Percentiles rank a stretch among this genome's conserved stretches.
phyloP scores from a whole-genome alignment of 345 rosid genomes.

The Salix koriyanagi region DNA sequence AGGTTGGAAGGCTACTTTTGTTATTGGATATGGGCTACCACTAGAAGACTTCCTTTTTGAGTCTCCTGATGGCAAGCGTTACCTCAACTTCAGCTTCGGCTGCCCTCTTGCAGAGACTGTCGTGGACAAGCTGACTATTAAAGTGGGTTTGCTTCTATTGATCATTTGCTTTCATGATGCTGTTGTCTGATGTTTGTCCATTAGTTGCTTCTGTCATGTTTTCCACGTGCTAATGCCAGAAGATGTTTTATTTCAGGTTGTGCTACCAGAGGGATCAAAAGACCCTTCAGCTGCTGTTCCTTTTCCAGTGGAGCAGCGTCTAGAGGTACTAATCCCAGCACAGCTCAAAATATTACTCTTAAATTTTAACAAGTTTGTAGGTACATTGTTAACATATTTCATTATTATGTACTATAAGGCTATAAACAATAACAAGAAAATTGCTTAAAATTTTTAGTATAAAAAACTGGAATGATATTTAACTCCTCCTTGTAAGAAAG shows the following conservation, averaged over 20 bases:
- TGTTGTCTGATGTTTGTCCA: neutral
- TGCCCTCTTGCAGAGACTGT: slow-evolving; percentile 82
- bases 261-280: slow-evolving; percentile 92
- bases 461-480: neutral
- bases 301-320: slow-evolving; percentile 69
- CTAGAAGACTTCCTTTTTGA: slow-evolving; percentile 87
- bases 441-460: neutral
- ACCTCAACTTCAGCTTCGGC: slow-evolving; percentile 92
- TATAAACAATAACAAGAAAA: neutral
- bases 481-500: neutral
- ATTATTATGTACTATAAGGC: neutral
- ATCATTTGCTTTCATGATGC: slow-evolving; percentile 4
- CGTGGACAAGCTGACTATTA: slow-evolving; percentile 82
- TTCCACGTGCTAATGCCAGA: neutral
- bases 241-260: slow-evolving; percentile 63
- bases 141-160: slow-evolving; percentile 45
- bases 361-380: neutral
- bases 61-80: slow-evolving; percentile 81
- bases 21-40: slow-evolving; percentile 87
- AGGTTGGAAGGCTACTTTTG: slow-evolving; percentile 95
- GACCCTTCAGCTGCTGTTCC: slow-evolving; percentile 82
- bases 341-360: neutral
- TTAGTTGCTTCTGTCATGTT: slow-evolving; percentile 5
- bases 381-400: neutral
- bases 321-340: slow-evolving; percentile 49